Percentiles rank a stretch among this genome's conserved stretches.
phyloP scores from a whole-genome alignment of 305 asterid genomes.

The Caryopteris hybrid region DNA sequence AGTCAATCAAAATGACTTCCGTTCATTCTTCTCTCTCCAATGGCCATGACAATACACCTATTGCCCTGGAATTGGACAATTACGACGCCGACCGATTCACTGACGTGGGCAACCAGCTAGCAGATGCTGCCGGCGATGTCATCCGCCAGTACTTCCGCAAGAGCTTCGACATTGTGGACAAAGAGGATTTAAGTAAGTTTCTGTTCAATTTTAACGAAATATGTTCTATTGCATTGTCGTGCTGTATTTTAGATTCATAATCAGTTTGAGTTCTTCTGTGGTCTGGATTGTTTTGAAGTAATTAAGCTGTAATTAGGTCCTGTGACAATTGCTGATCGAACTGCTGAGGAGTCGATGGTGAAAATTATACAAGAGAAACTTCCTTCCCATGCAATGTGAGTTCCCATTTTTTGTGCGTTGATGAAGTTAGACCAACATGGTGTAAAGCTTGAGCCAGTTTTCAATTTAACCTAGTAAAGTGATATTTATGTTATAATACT shows the following conservation, averaged over 20 bases:
- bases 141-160: conserved; percentile 82
- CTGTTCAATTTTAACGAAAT: background rate
- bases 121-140: conserved; percentile 88
- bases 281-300: conserved; percentile 4
- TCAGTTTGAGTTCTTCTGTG: background rate
- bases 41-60: conserved; percentile 17
- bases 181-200: conserved; percentile 69
- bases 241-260: background rate
- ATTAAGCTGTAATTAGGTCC: conserved; percentile 58
- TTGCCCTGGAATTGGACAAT: conserved; percentile 31
- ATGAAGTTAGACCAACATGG: background rate
- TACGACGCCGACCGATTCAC: conserved; percentile 59
- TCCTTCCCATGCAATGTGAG: conserved; percentile 94
- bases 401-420: background rate
- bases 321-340: conserved; percentile 90
- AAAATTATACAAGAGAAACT: conserved; percentile 57
- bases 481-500: background rate
- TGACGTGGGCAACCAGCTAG: conserved; percentile 62
- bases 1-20: conserved; percentile 33
- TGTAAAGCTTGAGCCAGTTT: background rate
- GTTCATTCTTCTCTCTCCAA: conserved; percentile 26
- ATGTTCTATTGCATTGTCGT: background rate
- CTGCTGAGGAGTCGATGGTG: conserved; percentile 95
- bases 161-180: conserved; percentile 64
- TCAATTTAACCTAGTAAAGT: background rate